phyloP scores from a whole-genome alignment of 2,329 filamentous ascomycete species.

The Blastomyces parvus region DNA sequence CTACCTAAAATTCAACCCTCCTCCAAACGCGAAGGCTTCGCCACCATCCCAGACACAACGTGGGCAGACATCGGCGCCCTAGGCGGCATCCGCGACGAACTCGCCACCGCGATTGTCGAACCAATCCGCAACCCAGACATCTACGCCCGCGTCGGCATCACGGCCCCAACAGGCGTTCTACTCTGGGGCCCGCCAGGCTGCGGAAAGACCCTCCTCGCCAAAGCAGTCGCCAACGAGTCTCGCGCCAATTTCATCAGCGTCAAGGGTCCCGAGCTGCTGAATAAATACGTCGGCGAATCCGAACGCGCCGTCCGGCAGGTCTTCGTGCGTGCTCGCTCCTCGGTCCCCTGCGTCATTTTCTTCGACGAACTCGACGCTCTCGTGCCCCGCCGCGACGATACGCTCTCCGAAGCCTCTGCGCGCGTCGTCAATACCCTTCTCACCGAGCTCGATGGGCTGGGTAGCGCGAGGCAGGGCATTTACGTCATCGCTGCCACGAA shows the following conservation, averaged over 20 bases:
- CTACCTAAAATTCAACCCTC: slow-evolving; percentile 69
- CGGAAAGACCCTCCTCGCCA: slow-evolving; percentile 91
- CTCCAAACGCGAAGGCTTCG: slow-evolving; percentile 86
- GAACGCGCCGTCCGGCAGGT: slow-evolving; percentile 88
- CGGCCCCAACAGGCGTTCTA: slow-evolving; percentile 72
- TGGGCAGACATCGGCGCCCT: slow-evolving; percentile 90
- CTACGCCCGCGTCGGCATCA: slow-evolving; percentile 69
- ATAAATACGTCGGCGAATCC: slow-evolving; percentile 96
- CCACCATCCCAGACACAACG: slow-evolving; percentile 83
- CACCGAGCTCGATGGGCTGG: slow-evolving; percentile 82
- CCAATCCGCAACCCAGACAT: slow-evolving; percentile 75
- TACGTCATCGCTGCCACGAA: slow-evolving; percentile 96
- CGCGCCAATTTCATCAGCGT: slow-evolving; percentile 98
- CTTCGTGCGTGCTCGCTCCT: slow-evolving; percentile 77
- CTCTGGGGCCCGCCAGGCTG: slow-evolving; percentile 96
- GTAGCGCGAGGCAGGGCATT: slow-evolving; percentile 65
- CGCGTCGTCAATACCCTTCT: slow-evolving; percentile 92
- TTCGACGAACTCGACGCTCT: slow-evolving; percentile 96
- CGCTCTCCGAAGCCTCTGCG: slow-evolving; percentile 69
- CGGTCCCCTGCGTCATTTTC: slow-evolving; percentile 88
- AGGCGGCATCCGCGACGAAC: slow-evolving; percentile 64
- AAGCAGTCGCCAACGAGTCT: slow-evolving; percentile 89
- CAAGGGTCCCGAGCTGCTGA: slow-evolving; percentile 89
- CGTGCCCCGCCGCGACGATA: slow-evolving; percentile 71
- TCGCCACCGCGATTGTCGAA: slow-evolving; percentile 76